These are phyloP conservation scores for Colletotrichum agaves DNA, from an alignment of 2,329 filamentous ascomycete species.

Conservation along the genomic window DNA sequence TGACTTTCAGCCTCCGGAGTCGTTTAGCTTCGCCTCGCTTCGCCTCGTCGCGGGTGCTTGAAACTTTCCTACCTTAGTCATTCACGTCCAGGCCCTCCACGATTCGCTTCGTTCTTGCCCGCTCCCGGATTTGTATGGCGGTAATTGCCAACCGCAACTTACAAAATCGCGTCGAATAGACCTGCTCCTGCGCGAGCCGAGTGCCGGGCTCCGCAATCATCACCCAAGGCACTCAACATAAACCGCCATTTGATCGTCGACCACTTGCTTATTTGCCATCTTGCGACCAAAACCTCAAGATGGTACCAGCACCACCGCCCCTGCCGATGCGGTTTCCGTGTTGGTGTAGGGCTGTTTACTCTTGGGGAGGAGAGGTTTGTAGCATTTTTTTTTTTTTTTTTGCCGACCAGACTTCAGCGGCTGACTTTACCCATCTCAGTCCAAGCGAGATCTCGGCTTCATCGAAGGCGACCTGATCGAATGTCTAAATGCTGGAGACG, in stretches of 20 bases:
- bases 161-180: slow-evolving; percentile 20
- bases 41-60: slow-evolving; percentile 22
- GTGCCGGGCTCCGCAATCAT: slow-evolving; percentile 22
- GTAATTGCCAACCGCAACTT: slow-evolving; percentile 19
- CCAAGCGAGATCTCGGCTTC: slow-evolving; percentile 93
- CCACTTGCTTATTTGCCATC: neutral
- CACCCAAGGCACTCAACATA: slow-evolving; percentile 13
- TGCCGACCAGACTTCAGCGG: neutral
- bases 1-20: neutral
- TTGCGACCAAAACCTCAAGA: slow-evolving; percentile 45
- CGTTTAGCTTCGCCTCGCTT: slow-evolving; percentile 6
- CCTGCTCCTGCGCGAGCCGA: slow-evolving; percentile 27
- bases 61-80: slow-evolving; percentile 4
- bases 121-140: slow-evolving; percentile 18
- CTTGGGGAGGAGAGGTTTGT: slow-evolving; percentile 86
- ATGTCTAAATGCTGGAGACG: slow-evolving; percentile 96
- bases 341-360: slow-evolving; percentile 92
- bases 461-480: slow-evolving; percentile 98
- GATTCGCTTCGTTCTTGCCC: neutral
- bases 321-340: slow-evolving; percentile 86
- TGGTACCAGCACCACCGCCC: slow-evolving; percentile 66
- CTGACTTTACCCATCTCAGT: slow-evolving; percentile 58
- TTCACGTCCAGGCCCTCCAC: neutral
- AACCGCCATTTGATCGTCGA: slow-evolving; percentile 1
- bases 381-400: neutral